These are phyloP conservation scores for Brassica juncea DNA, from an alignment of 345 rosid genomes.

Conservation along the genomic window DNA sequence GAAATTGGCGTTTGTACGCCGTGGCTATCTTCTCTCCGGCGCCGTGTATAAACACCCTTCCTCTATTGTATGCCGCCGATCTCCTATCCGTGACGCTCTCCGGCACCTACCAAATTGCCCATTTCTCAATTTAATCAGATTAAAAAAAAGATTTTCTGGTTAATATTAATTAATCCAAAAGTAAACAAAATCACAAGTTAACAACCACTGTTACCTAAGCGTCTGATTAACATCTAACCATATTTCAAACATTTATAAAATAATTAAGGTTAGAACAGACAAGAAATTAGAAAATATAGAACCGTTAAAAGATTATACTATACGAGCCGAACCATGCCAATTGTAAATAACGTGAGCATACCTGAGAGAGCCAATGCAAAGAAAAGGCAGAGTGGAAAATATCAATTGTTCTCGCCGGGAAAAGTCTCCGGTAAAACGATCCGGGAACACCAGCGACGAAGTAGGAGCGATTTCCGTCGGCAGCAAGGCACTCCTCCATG, in stretches of 20 bases:
- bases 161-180: not conserved
- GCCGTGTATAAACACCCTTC: constrained; percentile 81
- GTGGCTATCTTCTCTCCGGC: constrained; percentile 56
- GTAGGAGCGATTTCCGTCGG: constrained; percentile 70
- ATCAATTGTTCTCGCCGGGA: constrained; percentile 74
- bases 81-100: constrained; percentile 71
- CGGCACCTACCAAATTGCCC: constrained; percentile 57
- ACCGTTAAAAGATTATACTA: not conserved
- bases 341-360: not conserved
- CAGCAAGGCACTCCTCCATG: constrained; percentile 85
- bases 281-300: not conserved
- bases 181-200: not conserved
- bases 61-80: constrained; percentile 73
- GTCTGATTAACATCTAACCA: not conserved
- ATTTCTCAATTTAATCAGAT: not conserved
- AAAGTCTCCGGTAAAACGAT: constrained; percentile 81
- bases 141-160: not conserved
- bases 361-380: constrained; percentile 99
- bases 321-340: not conserved
- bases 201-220: not conserved
- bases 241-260: not conserved
- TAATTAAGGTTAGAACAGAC: not conserved
- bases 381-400: constrained; percentile 92
- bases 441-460: constrained; percentile 91
- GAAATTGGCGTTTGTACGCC: constrained; percentile 78